Evolutionary conservation across 2,329 filamentous ascomycete species (phyloP).

Genomic region (Botrytis byssoidea): DNA sequence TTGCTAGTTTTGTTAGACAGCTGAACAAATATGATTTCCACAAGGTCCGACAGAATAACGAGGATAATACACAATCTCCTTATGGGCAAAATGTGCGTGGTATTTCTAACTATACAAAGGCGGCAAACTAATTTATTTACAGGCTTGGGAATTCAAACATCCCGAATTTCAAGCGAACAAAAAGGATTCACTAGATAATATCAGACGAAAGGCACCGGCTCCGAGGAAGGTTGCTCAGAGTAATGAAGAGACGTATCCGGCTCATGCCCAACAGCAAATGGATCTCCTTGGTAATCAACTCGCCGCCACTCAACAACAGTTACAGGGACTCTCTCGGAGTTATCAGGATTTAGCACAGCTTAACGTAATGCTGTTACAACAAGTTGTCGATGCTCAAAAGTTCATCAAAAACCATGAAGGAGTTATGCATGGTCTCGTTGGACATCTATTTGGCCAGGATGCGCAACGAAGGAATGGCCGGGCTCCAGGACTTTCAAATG

Average conservation of each 20-base stretch:
- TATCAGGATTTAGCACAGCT: conserved; percentile 73
- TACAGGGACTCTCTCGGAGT: conserved; percentile 81
- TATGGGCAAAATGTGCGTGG: conserved; percentile 73
- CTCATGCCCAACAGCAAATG: conserved; percentile 65
- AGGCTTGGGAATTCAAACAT: conserved; percentile 97
- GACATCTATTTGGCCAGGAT: conserved; percentile 62
- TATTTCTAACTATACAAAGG: conserved; percentile 3
- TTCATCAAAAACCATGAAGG: conserved; percentile 67
- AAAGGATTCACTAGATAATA: conserved; percentile 95
- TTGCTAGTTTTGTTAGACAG: conserved; percentile 93
- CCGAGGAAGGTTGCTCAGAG: conserved; percentile 69
- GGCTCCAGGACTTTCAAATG: conserved; percentile 42
- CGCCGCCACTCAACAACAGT: conserved; percentile 86
- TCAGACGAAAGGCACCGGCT: conserved; percentile 89
- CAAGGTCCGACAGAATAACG: conserved; percentile 90
- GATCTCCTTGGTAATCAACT: conserved; percentile 85
- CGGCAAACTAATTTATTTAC: conserved; percentile 36
- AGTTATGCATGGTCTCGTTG: conserved; percentile 70
- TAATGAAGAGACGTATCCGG: conserved; percentile 67
- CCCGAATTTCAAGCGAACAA: conserved; percentile 94
- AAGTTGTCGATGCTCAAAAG: conserved; percentile 60
- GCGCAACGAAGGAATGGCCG: conserved; percentile 63
- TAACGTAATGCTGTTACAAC: conserved; percentile 61
- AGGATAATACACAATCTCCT: conserved; percentile 77
- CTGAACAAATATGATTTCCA: conserved; percentile 98